A percentile compares a stretch with the other conserved stretches of the same genome.
These are phyloP conservation scores for Stenocarpella maydis DNA, from an alignment of 2,329 filamentous ascomycete genomes.

Conservation along the genomic window DNA sequence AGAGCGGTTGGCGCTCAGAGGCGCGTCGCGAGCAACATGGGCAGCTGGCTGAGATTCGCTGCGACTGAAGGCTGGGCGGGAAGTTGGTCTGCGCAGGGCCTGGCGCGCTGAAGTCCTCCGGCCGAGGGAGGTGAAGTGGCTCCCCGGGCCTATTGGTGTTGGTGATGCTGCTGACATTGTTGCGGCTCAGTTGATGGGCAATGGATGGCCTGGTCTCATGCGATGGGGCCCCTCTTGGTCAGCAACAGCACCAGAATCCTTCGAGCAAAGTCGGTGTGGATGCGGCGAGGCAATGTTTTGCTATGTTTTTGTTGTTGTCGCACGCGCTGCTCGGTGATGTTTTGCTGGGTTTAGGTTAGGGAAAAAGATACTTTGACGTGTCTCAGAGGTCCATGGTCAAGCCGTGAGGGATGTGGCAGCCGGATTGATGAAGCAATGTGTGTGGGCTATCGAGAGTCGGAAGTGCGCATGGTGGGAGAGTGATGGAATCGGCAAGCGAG, in stretches of 20 bases:
- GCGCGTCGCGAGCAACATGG: constrained; percentile 34
- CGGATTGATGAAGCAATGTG: constrained; percentile 23
- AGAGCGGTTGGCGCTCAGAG: constrained; percentile 36
- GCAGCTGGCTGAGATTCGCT: constrained; percentile 54
- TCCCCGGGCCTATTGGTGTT: constrained; percentile 59
- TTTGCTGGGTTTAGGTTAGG: constrained; percentile 21
- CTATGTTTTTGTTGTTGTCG: not conserved
- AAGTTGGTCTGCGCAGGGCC: constrained; percentile 58
- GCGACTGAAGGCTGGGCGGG: constrained; percentile 55
- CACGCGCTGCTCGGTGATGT: constrained; percentile 18
- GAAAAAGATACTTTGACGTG: constrained; percentile 31
- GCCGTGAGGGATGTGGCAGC: constrained; percentile 24
- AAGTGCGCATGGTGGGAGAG: constrained; percentile 27
- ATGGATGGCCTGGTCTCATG: not conserved
- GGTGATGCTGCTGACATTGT: constrained; percentile 63
- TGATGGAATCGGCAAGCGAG: constrained; percentile 26
- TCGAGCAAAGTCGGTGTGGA: constrained; percentile 32
- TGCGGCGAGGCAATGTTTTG: constrained; percentile 1
- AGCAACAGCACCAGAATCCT: constrained; percentile 25
- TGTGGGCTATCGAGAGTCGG: constrained; percentile 9
- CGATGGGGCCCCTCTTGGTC: not conserved
- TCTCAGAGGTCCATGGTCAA: constrained; percentile 34
- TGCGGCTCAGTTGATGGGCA: constrained; percentile 33
- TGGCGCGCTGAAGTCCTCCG: constrained; percentile 66
- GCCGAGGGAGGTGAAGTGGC: constrained; percentile 54